Conservation (phyloP, 495 filamentous ascomycete genomes). For the Penicillium salamii region DNA sequence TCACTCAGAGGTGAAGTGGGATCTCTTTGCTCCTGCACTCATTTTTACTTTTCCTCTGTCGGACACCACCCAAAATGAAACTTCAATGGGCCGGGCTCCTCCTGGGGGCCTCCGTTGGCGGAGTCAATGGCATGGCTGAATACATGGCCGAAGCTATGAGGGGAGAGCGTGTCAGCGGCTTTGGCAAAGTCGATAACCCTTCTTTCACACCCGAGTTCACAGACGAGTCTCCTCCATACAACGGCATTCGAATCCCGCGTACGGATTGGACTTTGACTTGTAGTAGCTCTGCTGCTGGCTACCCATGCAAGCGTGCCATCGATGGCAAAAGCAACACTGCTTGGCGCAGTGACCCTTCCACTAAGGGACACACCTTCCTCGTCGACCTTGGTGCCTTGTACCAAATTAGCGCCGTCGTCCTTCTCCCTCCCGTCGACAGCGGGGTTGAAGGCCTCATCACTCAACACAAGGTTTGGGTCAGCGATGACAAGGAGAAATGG, state of each 20-base stretch:
- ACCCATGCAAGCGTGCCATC: slow-evolving; percentile 10
- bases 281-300: background rate
- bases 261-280: slow-evolving; percentile 9
- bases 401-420: slow-evolving; percentile 14
- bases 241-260: slow-evolving; percentile 5
- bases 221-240: slow-evolving; percentile 12
- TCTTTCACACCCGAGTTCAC: slow-evolving; percentile 1
- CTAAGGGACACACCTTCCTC: background rate
- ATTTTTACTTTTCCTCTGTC: background rate
- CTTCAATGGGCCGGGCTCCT: slow-evolving; percentile 7
- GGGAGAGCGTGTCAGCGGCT: slow-evolving; percentile 5
- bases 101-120: slow-evolving; percentile 2
- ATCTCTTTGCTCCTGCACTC: background rate
- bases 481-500: slow-evolving; percentile 37
- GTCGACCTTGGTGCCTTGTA: slow-evolving; percentile 10
- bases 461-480: slow-evolving; percentile 38
- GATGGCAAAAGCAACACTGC: slow-evolving; percentile 15
- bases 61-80: slow-evolving; percentile 4
- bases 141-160: slow-evolving; percentile 12
- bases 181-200: background rate
- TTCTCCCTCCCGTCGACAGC: slow-evolving; percentile 31
- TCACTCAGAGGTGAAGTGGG: background rate
- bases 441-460: slow-evolving; percentile 34
- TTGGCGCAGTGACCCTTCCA: slow-evolving; percentile 12
- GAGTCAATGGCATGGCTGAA: slow-evolving; percentile 2